phyloP scores from a whole-genome alignment of 768 basidiomycete species.

The Suillus alpinus region DNA sequence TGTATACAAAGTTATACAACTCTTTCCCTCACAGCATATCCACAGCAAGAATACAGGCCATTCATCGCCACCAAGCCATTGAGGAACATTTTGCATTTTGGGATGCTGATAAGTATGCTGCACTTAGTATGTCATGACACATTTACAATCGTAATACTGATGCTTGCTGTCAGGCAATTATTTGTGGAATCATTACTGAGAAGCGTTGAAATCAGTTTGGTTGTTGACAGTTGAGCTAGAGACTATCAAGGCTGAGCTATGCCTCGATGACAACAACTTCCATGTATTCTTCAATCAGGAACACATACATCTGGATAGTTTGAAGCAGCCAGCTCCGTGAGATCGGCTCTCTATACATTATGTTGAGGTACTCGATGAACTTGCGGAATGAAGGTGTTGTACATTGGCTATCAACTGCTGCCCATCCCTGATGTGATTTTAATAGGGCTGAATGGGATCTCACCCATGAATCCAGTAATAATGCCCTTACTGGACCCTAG shows the following conservation, averaged over 20 bases:
- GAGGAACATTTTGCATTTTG: constrained; percentile 17
- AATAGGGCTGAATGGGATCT: background rate
- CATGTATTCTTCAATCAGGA: background rate
- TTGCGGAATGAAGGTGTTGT: background rate
- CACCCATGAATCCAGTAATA: background rate
- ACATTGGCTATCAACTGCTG: background rate
- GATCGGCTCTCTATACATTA: constrained; percentile 1
- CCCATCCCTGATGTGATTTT: background rate
- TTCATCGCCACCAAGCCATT: constrained; percentile 27
- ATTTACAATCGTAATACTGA: constrained; percentile 6
- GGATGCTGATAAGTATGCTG: constrained; percentile 19
- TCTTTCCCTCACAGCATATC: background rate
- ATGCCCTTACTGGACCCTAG: no score
- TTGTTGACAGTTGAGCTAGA: constrained; percentile 3
- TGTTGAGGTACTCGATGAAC: constrained; percentile 6
- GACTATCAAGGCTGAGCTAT: background rate
- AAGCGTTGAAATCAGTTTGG: background rate
- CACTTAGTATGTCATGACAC: constrained; percentile 14
- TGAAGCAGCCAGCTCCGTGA: background rate
- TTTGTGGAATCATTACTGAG: constrained; percentile 7
- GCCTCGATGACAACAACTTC: constrained; percentile 1
- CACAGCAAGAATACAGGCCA: background rate
- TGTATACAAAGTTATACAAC: constrained; percentile 4
- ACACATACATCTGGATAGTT: background rate
- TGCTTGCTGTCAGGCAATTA: constrained; percentile 1